Evolutionary conservation across 1,284 basidiomycete genomes (phyloP), one percentile per base, ranked within the genome.

Genomic region (Acaromyces ingoldii): DNA sequence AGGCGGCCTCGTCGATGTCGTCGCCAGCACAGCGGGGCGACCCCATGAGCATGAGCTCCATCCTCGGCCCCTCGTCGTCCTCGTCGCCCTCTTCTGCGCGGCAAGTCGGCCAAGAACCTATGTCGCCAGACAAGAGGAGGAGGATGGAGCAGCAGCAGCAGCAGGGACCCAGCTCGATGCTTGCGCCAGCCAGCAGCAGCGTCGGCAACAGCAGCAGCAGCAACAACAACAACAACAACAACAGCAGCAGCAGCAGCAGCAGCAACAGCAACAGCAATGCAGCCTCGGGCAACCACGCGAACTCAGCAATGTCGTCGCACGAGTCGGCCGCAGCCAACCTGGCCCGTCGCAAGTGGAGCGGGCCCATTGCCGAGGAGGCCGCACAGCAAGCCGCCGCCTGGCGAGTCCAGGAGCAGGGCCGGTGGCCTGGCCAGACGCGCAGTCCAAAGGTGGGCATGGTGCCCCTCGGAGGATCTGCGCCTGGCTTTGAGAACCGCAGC

Each of bases 21-120:
- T 45, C 38, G 6, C 42, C 55, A 3, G 41, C 53, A 2, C 54
- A 54, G 29, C 44, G 64, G 29, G 56, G 52, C 46, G 62, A 66
- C 29, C 52, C 58, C 26, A 66, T 66, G 64, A 66, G 63, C 51
- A 66, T 66, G 64, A 62, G 53, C 50, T 66, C 64, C 6, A 57
- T 66, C 25, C 62, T 66, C 30, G 64, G 64, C 1, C 62, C 62
- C 6, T 49, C 58, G 10, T 51, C 47, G 10, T 26, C 50, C 49
- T 55, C n/a, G 55, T 52, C 31, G 56, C 56, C 25, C 57, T 53
- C 19, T 54, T 57, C 2, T 36, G 57, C 36, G 53, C 34, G 13
- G 42, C 49, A n/a, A 36, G 33, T 33, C 24, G 31, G 17, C 25
- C 40, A 11, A 29, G 49, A 37, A 37, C 24, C 36, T 17, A 22